These are phyloP conservation scores for Pythium dissimile DNA, from an alignment of 352 stramenopile genomes.

Conservation along the genomic window DNA sequence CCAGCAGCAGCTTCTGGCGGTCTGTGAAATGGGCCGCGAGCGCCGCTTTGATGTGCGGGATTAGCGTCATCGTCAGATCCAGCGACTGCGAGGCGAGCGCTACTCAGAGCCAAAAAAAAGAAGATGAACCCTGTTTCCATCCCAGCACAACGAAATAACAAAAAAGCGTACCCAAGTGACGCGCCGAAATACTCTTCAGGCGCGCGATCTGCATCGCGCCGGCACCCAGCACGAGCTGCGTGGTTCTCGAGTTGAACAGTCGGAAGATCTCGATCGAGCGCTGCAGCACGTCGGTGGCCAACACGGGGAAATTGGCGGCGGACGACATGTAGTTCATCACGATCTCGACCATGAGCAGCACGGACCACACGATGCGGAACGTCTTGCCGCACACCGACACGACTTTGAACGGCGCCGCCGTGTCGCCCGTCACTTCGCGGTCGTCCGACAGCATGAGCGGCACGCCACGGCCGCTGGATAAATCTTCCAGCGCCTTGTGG, in stretches of 20 bases:
- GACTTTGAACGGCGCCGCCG: slow-evolving; percentile 63
- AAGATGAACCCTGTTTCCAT: neutral
- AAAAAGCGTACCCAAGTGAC: slow-evolving; percentile 81
- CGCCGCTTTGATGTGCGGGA: slow-evolving; percentile 95
- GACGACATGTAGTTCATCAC: slow-evolving; percentile 94
- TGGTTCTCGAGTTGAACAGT: slow-evolving; percentile 96
- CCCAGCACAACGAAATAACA: neutral
- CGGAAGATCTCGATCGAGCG: slow-evolving; percentile 91
- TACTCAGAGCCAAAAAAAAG: too few relatives aligned
- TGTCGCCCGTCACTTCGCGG: slow-evolving; percentile 58
- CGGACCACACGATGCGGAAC: slow-evolving; percentile 95
- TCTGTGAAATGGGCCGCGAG: slow-evolving; percentile 92
- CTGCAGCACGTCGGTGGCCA: slow-evolving; percentile 93
- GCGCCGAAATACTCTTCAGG: slow-evolving; percentile 95
- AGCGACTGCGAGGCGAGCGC: slow-evolving; percentile 95
- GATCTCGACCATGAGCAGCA: slow-evolving; percentile 94
- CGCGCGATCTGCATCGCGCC: slow-evolving; percentile 95
- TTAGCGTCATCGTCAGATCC: slow-evolving; percentile 91
- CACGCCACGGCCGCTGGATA: slow-evolving; percentile 90
- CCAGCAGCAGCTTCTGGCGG: slow-evolving; percentile 95
- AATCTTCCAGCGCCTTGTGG: slow-evolving; percentile 87
- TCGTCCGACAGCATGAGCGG: slow-evolving; percentile 70
- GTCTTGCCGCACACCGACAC: slow-evolving; percentile 90
- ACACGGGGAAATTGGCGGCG: slow-evolving; percentile 91
- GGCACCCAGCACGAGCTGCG: slow-evolving; percentile 94